Percentiles rank a stretch among this genome's conserved stretches.
phyloP scores from a whole-genome alignment of 768 basidiomycete genomes.

The Crucibulum laeve region DNA sequence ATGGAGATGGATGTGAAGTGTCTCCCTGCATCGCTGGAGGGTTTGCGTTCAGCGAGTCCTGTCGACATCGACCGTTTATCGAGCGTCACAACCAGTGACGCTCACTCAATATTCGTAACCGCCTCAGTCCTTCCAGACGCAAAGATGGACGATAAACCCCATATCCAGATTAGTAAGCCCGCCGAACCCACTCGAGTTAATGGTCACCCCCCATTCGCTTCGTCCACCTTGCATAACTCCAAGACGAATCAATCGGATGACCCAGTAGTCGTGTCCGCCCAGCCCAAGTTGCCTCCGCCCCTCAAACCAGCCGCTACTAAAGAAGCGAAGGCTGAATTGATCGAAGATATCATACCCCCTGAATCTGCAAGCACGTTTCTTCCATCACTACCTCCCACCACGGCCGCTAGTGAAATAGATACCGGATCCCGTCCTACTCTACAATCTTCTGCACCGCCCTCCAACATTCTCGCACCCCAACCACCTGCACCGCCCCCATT shows the following conservation, averaged over 20 bases:
- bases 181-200: no score
- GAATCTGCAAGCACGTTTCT: slow-evolving; percentile 1
- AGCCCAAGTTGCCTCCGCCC: slow-evolving; percentile 3
- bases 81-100: no score
- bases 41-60: no score
- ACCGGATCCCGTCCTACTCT: background rate
- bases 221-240: background rate
- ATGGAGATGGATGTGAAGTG: no score
- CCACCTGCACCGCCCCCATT: background rate
- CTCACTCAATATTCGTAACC: no score
- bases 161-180: no score
- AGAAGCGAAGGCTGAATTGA: slow-evolving; percentile 9
- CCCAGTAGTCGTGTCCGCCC: background rate
- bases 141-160: no score
- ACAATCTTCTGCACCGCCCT: no score
- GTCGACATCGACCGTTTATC: no score
- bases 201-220: background rate
- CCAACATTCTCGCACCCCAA: background rate
- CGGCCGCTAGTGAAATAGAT: background rate
- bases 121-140: no score
- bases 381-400: slow-evolving; percentile 1
- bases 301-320: background rate
- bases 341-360: slow-evolving; percentile 3
- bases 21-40: no score
- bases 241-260: background rate